A percentile compares a stretch with the other conserved stretches of the same genome.
phyloP scores from a whole-genome alignment of 2,329 filamentous ascomycete genomes.

The Ilyonectria destructans region DNA sequence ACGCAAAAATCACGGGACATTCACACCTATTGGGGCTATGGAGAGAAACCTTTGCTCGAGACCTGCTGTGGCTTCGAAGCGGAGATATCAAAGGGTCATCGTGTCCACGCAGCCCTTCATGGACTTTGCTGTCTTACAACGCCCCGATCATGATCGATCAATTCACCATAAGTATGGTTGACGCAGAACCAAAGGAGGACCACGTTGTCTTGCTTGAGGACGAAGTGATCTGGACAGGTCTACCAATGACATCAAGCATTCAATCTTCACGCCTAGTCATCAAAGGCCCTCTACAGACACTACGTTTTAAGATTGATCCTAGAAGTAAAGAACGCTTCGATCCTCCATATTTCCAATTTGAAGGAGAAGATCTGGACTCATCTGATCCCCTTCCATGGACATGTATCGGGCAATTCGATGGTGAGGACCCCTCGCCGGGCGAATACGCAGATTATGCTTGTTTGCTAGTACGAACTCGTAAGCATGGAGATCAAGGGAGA shows the following conservation, averaged over 20 bases:
- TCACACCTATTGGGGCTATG: constrained; percentile 19
- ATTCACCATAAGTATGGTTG: neutral
- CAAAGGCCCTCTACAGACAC: neutral
- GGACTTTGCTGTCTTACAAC: constrained; percentile 29
- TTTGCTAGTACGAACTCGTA: constrained; percentile 20
- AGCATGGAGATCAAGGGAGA: constrained; percentile 7
- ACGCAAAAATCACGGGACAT: constrained; percentile 7
- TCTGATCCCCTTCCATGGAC: constrained; percentile 15
- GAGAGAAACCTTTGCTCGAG: constrained; percentile 14
- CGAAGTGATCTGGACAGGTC: constrained; percentile 1
- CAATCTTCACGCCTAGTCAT: constrained; percentile 1
- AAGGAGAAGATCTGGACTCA: neutral
- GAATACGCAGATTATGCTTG: constrained; percentile 16
- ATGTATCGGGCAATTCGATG: constrained; percentile 22
- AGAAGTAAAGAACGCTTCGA: neutral
- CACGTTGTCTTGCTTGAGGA: neutral
- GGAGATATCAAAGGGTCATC: neutral
- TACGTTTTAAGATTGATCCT: constrained; percentile 8
- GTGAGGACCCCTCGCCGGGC: neutral
- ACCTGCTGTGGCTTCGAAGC: constrained; percentile 19
- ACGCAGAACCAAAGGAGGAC: neutral
- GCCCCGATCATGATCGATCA: neutral
- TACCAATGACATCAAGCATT: constrained; percentile 1
- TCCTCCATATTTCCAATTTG: constrained; percentile 3
- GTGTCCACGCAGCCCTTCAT: constrained; percentile 12